phyloP scores from a whole-genome alignment of 768 basidiomycete species.

The Panaeolus cyanescens region DNA sequence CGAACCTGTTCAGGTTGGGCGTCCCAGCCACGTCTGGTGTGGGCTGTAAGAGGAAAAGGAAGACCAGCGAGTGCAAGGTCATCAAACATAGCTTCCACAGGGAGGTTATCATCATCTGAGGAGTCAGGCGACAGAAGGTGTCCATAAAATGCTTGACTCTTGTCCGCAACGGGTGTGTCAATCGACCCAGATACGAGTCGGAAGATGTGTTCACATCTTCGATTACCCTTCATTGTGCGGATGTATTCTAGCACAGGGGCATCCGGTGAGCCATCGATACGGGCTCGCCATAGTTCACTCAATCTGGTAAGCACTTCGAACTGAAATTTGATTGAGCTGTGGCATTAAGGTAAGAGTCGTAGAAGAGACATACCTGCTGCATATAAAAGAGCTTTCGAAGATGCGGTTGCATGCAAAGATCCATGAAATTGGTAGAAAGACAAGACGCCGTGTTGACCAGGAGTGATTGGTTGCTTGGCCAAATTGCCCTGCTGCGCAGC shows the following conservation, averaged over 20 bases:
- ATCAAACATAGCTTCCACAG: slow-evolving; percentile 50
- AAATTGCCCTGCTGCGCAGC: slow-evolving; percentile 30
- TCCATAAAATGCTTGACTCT: slow-evolving; percentile 43
- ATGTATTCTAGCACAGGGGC: slow-evolving; percentile 46
- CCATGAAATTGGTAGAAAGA: slow-evolving; percentile 45
- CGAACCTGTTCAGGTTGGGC: slow-evolving; percentile 39
- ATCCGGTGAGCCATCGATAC: slow-evolving; percentile 51
- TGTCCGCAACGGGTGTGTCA: slow-evolving; percentile 41
- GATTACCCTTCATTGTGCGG: slow-evolving; percentile 22
- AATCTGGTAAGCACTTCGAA: slow-evolving; percentile 51
- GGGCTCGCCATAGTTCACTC: slow-evolving; percentile 46
- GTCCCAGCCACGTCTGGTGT: slow-evolving; percentile 38
- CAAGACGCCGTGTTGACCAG: slow-evolving; percentile 45
- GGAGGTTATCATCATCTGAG: slow-evolving; percentile 31
- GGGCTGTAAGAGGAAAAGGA: slow-evolving; percentile 44
- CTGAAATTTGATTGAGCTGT: slow-evolving; percentile 22
- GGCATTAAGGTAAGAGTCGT: not conserved
- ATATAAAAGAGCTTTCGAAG: slow-evolving; percentile 55
- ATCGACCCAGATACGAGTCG: slow-evolving; percentile 42
- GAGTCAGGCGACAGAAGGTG: slow-evolving; percentile 34
- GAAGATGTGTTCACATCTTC: slow-evolving; percentile 38
- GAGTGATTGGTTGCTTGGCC: slow-evolving; percentile 24
- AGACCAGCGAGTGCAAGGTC: slow-evolving; percentile 48
- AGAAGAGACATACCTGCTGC: slow-evolving; percentile 41
- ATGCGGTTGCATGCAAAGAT: slow-evolving; percentile 43